A percentile compares a stretch with the other conserved stretches of the same genome.
Conservation (phyloP, 805 yeast genomes). For the Myxozyma vanderwaltii region DNA sequence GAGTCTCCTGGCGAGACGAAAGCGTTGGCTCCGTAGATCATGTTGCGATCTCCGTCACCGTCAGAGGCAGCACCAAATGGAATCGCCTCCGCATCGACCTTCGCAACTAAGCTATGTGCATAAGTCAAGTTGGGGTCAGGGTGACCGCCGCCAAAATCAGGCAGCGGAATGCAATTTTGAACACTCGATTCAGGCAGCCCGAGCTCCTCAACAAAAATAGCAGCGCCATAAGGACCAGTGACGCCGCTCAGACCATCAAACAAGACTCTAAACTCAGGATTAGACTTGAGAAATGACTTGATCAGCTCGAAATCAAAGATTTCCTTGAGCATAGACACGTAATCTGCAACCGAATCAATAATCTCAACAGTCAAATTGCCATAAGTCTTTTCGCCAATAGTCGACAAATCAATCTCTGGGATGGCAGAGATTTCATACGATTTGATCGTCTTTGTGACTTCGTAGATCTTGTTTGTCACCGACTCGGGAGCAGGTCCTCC, state of each 20-base stretch:
- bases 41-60: slow-evolving; percentile 98
- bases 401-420: slow-evolving; percentile 64
- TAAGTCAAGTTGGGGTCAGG: slow-evolving; percentile 98
- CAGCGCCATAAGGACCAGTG: slow-evolving; percentile 93
- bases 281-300: slow-evolving; percentile 59
- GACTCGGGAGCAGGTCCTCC: slow-evolving; percentile 99
- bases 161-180: slow-evolving; percentile 77
- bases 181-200: slow-evolving; percentile 70
- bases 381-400: slow-evolving; percentile 54
- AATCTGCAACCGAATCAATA: slow-evolving; percentile 78
- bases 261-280: slow-evolving; percentile 66
- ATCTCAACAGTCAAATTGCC: slow-evolving; percentile 75
- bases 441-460: slow-evolving; percentile 59
- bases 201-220: slow-evolving; percentile 79
- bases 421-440: slow-evolving; percentile 64
- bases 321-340: slow-evolving; percentile 73
- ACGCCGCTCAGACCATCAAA: slow-evolving; percentile 94
- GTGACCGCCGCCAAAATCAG: slow-evolving; percentile 96
- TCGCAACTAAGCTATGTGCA: slow-evolving; percentile 81
- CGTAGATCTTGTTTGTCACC: slow-evolving; percentile 85
- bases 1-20: slow-evolving; percentile 98
- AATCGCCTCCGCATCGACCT: slow-evolving; percentile 78
- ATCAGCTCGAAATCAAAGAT: slow-evolving; percentile 88
- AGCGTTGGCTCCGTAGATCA: slow-evolving; percentile 94
- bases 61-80: slow-evolving; percentile 99